Base-by-base conservation (phyloP, 73 alveolate species). In the Paramecium sonneborni region DNA sequence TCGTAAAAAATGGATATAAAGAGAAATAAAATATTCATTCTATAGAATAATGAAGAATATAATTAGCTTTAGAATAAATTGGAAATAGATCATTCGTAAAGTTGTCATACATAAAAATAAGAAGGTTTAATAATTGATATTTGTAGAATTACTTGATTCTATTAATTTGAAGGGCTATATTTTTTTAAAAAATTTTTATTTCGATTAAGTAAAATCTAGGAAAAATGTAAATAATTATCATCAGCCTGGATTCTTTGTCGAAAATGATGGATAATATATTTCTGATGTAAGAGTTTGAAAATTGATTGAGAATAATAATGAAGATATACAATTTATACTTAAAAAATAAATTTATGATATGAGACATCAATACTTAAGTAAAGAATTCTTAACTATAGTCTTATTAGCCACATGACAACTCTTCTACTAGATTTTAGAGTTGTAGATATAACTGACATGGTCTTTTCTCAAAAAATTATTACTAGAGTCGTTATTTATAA, bases 391-490 rank as follows among this genome's bases (percentile, higher is more conserved):
- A 62, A 62, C 84, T 62, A 62, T 62, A 62, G 84, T 9, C 21
- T 26, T 62, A n/a, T 62, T 62, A 15, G 84, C 84, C 28, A 79
- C 32, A 39, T 79, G 90, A 34, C 48, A 39, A 43, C 62, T 79
- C 5, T 79, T 79, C 30, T 79, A 9, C 8, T 79, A 24, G 18
- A 79, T 79, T 79, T 79, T 79, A 3, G 90, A 79, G 41, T 44
- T 79, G 41, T 79, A 79, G 20, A 79, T 79, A 35, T 79, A 79
- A 52, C 62, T 2, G 5, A 44, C 74, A 39, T 7, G 10, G 15
- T 79, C 90, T 79, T 79, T 38, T 44, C 90, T 79, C 46, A 79
- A 46, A 39, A 79, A 79, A 14, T 43, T 24, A 44, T 79, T 43
- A 21, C 90, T 44, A 43, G 14, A 52, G 26, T 52, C 55, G 76